Conservation (phyloP, 139 green algal genomes). For the Chlamydomonas applanata region DNA sequence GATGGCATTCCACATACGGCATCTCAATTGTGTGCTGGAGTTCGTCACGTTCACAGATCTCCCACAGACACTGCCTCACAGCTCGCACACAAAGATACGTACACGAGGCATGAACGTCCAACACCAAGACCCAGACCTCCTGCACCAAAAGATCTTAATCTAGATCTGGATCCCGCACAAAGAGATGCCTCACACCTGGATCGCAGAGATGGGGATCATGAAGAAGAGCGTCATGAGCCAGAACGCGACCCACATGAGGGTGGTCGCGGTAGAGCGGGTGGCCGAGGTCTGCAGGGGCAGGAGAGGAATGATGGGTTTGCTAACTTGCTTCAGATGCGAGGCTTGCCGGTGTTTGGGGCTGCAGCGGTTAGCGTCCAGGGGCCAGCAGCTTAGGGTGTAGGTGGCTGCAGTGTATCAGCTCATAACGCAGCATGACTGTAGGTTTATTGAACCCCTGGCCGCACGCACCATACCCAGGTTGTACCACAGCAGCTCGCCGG, state of each 20-base stretch:
- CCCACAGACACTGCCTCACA: no score
- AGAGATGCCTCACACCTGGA: conserved; percentile 33
- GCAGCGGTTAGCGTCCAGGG: no score
- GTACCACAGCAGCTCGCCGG: conserved; percentile 33
- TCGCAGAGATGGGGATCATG: conserved; percentile 30
- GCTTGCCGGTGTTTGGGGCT: no score
- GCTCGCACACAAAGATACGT: no score
- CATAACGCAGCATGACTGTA: no score
- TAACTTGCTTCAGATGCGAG: no score
- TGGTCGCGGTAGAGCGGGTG: not conserved
- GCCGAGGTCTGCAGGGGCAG: not conserved
- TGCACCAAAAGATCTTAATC: not conserved
- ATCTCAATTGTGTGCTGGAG: no score
- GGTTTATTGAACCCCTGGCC: no score
- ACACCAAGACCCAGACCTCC: not conserved
- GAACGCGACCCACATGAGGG: conserved; percentile 29
- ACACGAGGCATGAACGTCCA: not conserved
- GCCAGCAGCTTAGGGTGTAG: no score
- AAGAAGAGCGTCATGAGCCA: conserved; percentile 38
- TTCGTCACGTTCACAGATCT: no score
- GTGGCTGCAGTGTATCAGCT: no score
- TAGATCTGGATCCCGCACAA: not conserved
- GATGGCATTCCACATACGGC: no score
- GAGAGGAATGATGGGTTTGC: not conserved
- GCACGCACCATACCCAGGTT: conserved; percentile 26